These are phyloP conservation scores for Epichloe amarillans DNA, from an alignment of 2,329 filamentous ascomycete genomes.

Conservation along the genomic window DNA sequence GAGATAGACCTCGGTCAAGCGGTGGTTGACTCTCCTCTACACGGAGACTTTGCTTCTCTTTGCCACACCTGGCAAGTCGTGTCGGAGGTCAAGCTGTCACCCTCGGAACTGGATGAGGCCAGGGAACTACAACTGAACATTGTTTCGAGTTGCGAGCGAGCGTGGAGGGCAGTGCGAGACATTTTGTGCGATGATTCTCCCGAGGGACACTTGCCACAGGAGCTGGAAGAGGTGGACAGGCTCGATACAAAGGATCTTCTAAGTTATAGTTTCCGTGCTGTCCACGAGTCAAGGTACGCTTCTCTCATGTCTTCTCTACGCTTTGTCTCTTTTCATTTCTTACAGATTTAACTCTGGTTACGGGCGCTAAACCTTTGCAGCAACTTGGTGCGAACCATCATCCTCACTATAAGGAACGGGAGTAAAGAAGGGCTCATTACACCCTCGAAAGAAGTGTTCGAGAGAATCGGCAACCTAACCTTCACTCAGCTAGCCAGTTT, in stretches of 20 bases:
- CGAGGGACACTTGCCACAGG: constrained; percentile 71
- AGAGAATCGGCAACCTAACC: constrained; percentile 55
- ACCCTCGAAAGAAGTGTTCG: constrained; percentile 42
- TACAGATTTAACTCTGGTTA: not conserved
- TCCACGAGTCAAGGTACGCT: constrained; percentile 80
- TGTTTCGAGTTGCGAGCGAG: constrained; percentile 45
- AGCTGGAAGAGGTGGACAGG: constrained; percentile 57
- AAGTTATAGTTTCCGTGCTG: constrained; percentile 86
- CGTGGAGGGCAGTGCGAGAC: constrained; percentile 65
- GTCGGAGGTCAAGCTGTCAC: constrained; percentile 25
- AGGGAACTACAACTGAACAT: constrained; percentile 39
- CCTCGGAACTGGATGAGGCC: constrained; percentile 22
- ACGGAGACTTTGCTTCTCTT: constrained; percentile 56
- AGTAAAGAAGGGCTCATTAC: constrained; percentile 30
- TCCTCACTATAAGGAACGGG: constrained; percentile 38
- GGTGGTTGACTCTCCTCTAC: constrained; percentile 51
- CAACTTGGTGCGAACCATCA: constrained; percentile 53
- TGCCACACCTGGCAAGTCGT: constrained; percentile 42
- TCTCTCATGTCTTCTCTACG: not conserved
- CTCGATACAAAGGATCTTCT: constrained; percentile 77
- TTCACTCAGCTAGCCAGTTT: constrained; percentile 74
- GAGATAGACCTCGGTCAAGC: constrained; percentile 52
- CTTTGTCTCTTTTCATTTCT: not conserved
- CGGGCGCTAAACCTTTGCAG: constrained; percentile 28
- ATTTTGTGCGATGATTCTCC: constrained; percentile 89